A percentile compares a stretch with the other conserved stretches of the same genome.
These are phyloP conservation scores for Penicillium olsonii DNA, from an alignment of 2,329 filamentous ascomycete species.

Conservation along the genomic window DNA sequence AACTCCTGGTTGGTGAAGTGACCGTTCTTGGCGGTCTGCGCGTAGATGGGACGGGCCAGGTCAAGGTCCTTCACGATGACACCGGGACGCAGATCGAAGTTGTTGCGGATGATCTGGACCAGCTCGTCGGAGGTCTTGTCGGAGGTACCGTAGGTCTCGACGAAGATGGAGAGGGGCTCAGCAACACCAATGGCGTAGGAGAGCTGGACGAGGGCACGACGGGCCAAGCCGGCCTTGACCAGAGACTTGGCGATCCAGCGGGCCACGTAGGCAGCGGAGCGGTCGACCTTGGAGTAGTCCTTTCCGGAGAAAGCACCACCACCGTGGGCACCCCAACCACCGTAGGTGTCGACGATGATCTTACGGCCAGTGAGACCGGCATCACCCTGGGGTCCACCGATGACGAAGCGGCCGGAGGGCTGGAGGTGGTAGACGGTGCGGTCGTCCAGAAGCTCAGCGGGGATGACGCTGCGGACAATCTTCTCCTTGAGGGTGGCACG, in stretches of 20 bases:
- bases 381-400: conserved; percentile 98
- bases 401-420: conserved; percentile 98
- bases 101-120: conserved; percentile 87
- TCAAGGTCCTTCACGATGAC: conserved; percentile 98
- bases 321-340: conserved; percentile 99
- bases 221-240: conserved; percentile 82
- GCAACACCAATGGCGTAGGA: conserved; percentile 99
- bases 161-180: conserved; percentile 96
- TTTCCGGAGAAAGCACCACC: conserved; percentile 99
- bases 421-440: conserved; percentile 98
- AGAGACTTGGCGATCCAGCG: conserved; percentile 99
- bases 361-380: conserved; percentile 98
- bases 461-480: conserved; percentile 95
- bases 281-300: conserved; percentile 99
- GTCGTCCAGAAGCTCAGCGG: conserved; percentile 86
- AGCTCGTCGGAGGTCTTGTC: conserved; percentile 87
- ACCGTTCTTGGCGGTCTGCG: conserved; percentile 98
- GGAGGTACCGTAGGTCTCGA: conserved; percentile 96
- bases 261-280: conserved; percentile 93
- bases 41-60: conserved; percentile 95
- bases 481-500: conserved; percentile 95
- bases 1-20: conserved; percentile 99
- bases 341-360: conserved; percentile 99
- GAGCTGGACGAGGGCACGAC: conserved; percentile 93
- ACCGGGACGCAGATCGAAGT: conserved; percentile 98